Evolutionary conservation across 768 basidiomycete species (phyloP), one percentile per base, ranked within the genome.

Genomic region (Lactarius indigo): DNA sequence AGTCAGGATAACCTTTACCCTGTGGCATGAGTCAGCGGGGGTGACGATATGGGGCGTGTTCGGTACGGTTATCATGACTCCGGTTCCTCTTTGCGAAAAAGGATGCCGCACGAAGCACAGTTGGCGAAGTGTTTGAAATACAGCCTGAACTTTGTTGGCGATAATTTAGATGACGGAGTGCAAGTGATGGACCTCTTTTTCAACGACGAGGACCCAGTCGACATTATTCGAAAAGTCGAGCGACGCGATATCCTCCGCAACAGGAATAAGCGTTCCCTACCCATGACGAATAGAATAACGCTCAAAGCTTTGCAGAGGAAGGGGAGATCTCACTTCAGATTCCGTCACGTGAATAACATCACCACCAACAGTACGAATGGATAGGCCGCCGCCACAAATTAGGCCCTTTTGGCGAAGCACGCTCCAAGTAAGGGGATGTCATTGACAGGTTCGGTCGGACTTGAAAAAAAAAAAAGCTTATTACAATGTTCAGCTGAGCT

Each of bases 1-100:
- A 77, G 74, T 99, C 97, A 0, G 97, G 97, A 76, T 96, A 98
- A 3, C 97, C 97, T 75, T 97, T 98, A 0, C 97, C 97, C 95
- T 97, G 70, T 17, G 23, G 50, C 1, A 56, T 37, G n/a, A 37
- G 74, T 56, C 2, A 47, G 59, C 2, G 30, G 39, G 41, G 28
- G 35, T 26, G 31, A 54, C 39, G 12, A 17, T 6, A 44, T 23
- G 30, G 17, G 20, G 23, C 37, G 47, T 41, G 26, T 8, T 31
- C 63, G 75, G 57, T 68, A 92, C 95, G 5, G 95, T 96, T 72
- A 96, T 82, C 52, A 94, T 79, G 23, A 95, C 74, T 1, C 94
- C 95, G 42, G 78, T 76, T 0, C 91, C 89, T 1, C 85, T 82
- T 10, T 41, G 35, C 52, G 88, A 75, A 5, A 74, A 75, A 0